Evolutionary conservation across 208 protist genomes (phyloP), one percentile per base, ranked within the genome.

Genomic region (Crithidia mellificae): DNA sequence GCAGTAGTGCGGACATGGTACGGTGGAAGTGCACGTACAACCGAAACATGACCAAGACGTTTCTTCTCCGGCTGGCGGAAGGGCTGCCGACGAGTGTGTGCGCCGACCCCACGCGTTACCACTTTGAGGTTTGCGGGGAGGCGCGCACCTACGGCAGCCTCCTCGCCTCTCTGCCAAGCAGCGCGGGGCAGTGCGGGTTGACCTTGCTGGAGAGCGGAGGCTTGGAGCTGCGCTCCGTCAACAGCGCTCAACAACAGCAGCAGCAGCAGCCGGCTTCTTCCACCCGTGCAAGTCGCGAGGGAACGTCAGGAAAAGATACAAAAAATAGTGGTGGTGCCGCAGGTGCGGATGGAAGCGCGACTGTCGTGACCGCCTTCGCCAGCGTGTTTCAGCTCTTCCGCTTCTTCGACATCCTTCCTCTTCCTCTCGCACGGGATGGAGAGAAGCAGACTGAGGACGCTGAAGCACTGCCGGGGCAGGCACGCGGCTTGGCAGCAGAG

Each of bases 121-220:
- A 63, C 61, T 81, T 91, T 68, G 82, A 91, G 57, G 57, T 74
- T 11, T 74, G 72, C 49, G 83, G 68, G 4, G 71, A 78, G 4
- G 63, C 80, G 6, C 59, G 69, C 30, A 39, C 74, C 11, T 82
- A 69, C 67, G 82, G 70, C 15, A 53, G 70, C 19, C 74, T 91
- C 19, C 54, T 91, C 11, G 64, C 53, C 20, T 80, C 66, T 20
- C 70, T 88, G 36, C 83, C 82, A 36, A 36, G 59, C 7, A 74
- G 61, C 15, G 61, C 77, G 8, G 55, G 47, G 38, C 70, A 59
- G 56, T 81, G 81, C 55, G 50, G 68, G 41, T 24, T 91, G 39
- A 53, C 72, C 38, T 72, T 84, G 32, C 47, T 75, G 50, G 49
- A 72, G 41, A 55, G 52, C 36, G 46, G 58, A 19, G 68, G 72